Evolutionary conservation across 2,329 filamentous ascomycete species (phyloP), one percentile per base, ranked within the genome.

Genomic region (Neurospora sp.): DNA sequence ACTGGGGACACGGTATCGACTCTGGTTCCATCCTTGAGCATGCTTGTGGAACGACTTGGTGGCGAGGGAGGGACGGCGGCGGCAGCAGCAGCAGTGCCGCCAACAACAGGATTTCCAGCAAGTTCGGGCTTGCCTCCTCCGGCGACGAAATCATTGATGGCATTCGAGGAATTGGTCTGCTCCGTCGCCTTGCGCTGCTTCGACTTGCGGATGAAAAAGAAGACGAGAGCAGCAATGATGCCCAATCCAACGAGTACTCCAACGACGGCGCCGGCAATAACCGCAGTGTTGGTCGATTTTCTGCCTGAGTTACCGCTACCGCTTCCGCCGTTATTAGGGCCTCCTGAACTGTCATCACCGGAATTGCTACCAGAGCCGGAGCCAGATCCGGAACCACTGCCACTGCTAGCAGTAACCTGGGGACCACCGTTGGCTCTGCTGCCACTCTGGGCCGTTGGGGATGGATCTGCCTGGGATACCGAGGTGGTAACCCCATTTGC

Each of bases 401-500:
- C 69, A 10, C 70, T 38, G 8, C 36, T 66, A 33, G 66, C 62
- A 68, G 42, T 52, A 23, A 62, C 68, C 17, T 43, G 62, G 13
- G 67, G 2, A 68, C 66, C 40, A 39, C 69, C 36, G 42, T 68
- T 66, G 23, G 69, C 39, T 40, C 71, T 46, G 52, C 43, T n/a
- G 23, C 66, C n/a, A 23, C 36, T 43, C 67, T 70, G 19, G 66
- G 40, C 62, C 1, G n/a, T 38, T 68, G 38, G 23, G 2, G 68
- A 43, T 19, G 72, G 70, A 33, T 73, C 76, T 2, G 78, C 75
- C 68, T 81, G 74, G 69, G 43, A 71, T 7, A 73, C 69, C 68
- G 84, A 83, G 17, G 81, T 79, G 2, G 78, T 79, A 2, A 85
- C 79, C 0, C 81, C 82, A 0, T 79, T 78, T 5, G 82, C 78